Conservation (phyloP, 805 yeast genomes). For the Yamadazyma laniorum region DNA sequence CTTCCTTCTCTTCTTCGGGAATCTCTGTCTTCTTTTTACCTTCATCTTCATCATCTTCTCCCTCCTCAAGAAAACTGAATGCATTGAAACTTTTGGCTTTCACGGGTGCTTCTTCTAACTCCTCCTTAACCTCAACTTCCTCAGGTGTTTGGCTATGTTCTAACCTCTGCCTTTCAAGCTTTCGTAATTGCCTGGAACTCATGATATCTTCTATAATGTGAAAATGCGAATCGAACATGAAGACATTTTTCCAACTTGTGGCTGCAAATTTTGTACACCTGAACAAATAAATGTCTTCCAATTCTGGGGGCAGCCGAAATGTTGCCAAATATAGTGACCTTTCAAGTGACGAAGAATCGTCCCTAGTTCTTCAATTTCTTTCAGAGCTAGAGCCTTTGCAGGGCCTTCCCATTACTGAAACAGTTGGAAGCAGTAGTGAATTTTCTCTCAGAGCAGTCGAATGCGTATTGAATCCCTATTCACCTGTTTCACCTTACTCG, state of each 20-base stretch:
- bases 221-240: conserved; percentile 2
- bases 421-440: too few relatives aligned
- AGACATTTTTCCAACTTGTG: conserved; percentile 10
- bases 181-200: conserved; percentile 52
- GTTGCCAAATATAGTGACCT: too few relatives aligned
- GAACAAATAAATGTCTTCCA: too few relatives aligned
- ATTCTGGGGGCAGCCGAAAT: too few relatives aligned
- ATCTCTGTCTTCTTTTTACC: conserved; percentile 7
- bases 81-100: conserved; percentile 13
- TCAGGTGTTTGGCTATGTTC: conserved; percentile 13
- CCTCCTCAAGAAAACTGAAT: conserved; percentile 16
- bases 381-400: too few relatives aligned
- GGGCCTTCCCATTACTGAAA: too few relatives aligned
- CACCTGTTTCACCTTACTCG: not conserved
- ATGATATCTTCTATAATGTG: conserved; percentile 19
- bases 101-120: not conserved
- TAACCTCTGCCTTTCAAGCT: conserved; percentile 34
- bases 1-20: not conserved
- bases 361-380: too few relatives aligned
- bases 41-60: conserved; percentile 17
- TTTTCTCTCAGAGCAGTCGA: too few relatives aligned
- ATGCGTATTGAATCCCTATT: too few relatives aligned
- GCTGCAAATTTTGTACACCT: conserved; percentile 20
- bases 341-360: too few relatives aligned
- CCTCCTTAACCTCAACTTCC: not conserved